Conservation (phyloP, 768 basidiomycete species). For the Dacryopinax spathularia region DNA sequence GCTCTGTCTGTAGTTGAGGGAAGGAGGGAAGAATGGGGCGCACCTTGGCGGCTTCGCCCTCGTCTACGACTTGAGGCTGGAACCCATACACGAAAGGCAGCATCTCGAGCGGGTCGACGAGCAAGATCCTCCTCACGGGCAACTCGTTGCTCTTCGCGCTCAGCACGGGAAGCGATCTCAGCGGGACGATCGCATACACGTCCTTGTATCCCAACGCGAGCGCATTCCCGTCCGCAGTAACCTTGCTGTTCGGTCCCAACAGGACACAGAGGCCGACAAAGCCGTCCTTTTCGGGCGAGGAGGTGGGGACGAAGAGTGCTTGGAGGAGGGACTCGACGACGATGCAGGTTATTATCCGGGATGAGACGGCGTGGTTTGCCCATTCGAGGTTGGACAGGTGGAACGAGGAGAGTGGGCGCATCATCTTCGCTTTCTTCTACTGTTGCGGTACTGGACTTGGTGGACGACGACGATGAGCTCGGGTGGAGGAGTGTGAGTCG, state of each 20-base stretch:
- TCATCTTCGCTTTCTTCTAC: too few species aligned
- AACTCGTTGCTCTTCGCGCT: slow-evolving; percentile 24
- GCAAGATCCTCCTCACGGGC: slow-evolving; percentile 27
- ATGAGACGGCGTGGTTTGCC: slow-evolving; percentile 25
- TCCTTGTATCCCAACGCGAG: slow-evolving; percentile 18
- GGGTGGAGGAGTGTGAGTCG: not conserved
- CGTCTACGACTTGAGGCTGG: not conserved
- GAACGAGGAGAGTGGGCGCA: slow-evolving; percentile 1
- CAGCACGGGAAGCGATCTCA: slow-evolving; percentile 36
- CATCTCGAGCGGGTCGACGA: slow-evolving; percentile 46
- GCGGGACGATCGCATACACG: slow-evolving; percentile 35
- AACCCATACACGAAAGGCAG: slow-evolving; percentile 18
- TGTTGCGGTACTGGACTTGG: not conserved
- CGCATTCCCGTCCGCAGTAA: not conserved
- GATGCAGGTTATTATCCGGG: slow-evolving; percentile 42
- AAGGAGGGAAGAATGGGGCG: not conserved
- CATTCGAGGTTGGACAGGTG: not conserved
- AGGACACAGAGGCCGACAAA: slow-evolving; percentile 30
- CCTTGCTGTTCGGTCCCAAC: slow-evolving; percentile 23
- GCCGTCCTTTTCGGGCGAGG: slow-evolving; percentile 26
- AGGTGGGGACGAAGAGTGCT: slow-evolving; percentile 34
- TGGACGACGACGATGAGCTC: not conserved
- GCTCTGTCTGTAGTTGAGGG: not conserved
- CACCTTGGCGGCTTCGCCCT: not conserved
- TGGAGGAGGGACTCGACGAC: slow-evolving; percentile 42